A percentile compares a stretch with the other conserved stretches of the same genome.
Evolutionary conservation across 768 basidiomycete species (phyloP).

Genomic region (Lactarius sanguifluus): DNA sequence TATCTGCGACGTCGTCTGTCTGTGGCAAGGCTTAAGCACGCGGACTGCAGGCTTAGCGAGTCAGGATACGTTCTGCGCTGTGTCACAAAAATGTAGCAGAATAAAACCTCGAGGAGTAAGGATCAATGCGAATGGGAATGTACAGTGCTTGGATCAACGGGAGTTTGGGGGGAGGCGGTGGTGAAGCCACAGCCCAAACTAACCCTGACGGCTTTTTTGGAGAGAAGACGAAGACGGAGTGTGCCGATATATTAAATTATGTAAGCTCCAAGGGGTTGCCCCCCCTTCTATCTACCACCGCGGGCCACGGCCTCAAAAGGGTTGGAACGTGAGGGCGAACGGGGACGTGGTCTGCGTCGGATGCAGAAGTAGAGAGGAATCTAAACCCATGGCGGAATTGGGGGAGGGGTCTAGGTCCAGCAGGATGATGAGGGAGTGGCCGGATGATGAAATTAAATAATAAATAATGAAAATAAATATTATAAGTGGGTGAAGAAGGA

Average conservation of each 20-base stretch:
- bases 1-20: background rate
- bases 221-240: constrained; percentile 16
- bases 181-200: constrained; percentile 8
- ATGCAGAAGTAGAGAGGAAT: background rate
- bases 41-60: background rate
- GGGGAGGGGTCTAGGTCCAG: constrained; percentile 5
- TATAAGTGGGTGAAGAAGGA: constrained; percentile 7
- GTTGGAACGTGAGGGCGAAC: background rate
- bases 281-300: constrained; percentile 6
- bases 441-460: constrained; percentile 1
- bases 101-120: background rate
- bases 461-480: constrained; percentile 12
- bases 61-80: background rate
- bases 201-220: background rate
- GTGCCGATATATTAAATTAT: constrained; percentile 19
- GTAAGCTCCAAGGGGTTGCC: constrained; percentile 7
- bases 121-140: constrained; percentile 4
- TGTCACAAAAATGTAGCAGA: constrained; percentile 2
- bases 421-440: background rate
- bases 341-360: background rate
- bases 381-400: constrained; percentile 1
- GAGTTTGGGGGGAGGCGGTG: constrained; percentile 5
- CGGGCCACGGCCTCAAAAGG: constrained; percentile 17
- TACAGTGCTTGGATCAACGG: constrained; percentile 15
- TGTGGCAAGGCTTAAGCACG: background rate